Evolutionary conservation across 441 rosid species (phyloP).

Genomic region (Populus tomentosa): DNA sequence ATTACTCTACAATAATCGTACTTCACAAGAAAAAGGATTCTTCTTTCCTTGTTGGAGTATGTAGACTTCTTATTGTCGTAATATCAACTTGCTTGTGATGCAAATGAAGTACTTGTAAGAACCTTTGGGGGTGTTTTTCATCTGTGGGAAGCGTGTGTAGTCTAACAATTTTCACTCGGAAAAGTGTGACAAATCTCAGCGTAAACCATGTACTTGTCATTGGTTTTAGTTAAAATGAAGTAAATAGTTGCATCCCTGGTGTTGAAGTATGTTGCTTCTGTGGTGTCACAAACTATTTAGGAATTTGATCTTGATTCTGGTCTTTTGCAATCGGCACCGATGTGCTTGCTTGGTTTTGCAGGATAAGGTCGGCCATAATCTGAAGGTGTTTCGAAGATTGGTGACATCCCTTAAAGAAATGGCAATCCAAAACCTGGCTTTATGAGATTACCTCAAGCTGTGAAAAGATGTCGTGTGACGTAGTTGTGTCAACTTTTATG

Average conservation of each 20-base stretch:
- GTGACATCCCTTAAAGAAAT: slow-evolving; percentile 73
- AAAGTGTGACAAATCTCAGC: background rate
- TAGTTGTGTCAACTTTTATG: background rate
- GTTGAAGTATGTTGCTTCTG: background rate
- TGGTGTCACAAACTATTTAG: background rate
- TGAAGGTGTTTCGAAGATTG: slow-evolving; percentile 73
- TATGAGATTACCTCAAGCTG: slow-evolving; percentile 9
- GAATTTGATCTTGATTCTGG: background rate
- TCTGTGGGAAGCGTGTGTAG: background rate
- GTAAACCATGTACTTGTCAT: background rate
- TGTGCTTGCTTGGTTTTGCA: slow-evolving; percentile 21
- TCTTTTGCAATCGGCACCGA: background rate
- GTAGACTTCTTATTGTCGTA: background rate
- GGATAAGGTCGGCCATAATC: slow-evolving; percentile 77
- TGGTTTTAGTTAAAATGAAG: background rate
- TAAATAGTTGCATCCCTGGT: background rate
- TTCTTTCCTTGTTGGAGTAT: background rate
- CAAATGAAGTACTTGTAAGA: background rate
- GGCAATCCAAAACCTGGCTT: slow-evolving; percentile 45
- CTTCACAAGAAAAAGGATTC: background rate
- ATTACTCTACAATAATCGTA: too few species aligned
- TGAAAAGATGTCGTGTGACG: background rate
- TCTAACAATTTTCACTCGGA: background rate
- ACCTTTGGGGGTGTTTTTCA: background rate
- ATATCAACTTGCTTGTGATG: too few species aligned